phyloP scores from a whole-genome alignment of 2,329 filamentous ascomycete species.

The Stachybotrys chartarum region DNA sequence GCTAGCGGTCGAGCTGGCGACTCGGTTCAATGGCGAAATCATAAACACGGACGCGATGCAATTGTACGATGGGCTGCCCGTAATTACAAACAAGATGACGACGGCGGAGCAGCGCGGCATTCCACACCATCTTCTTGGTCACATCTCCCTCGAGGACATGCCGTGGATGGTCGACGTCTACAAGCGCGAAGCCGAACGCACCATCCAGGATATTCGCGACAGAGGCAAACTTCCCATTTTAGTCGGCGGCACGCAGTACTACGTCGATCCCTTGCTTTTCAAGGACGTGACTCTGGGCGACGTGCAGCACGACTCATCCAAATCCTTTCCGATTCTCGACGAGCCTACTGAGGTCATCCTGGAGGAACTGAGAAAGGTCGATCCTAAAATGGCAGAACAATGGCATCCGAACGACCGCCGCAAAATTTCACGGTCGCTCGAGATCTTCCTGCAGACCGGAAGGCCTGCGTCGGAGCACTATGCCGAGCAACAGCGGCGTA shows the following conservation, averaged over 20 bases:
- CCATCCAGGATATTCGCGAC: conserved; percentile 70
- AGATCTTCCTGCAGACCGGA: conserved; percentile 83
- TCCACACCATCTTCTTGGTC: conserved; percentile 81
- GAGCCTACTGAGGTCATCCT: conserved; percentile 66
- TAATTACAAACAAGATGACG: conserved; percentile 93
- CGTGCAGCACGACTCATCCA: conserved; percentile 24
- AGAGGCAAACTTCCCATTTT: conserved; percentile 80
- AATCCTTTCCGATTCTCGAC: conserved; percentile 62
- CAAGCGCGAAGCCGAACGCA: conserved; percentile 56
- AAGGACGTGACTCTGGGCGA: conserved; percentile 48
- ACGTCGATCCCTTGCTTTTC: conserved; percentile 83
- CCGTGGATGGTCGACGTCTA: conserved; percentile 82
- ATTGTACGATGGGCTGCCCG: conserved; percentile 82
- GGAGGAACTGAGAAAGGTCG: conserved; percentile 66
- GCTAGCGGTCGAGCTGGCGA: conserved; percentile 85
- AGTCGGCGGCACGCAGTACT: conserved; percentile 94
- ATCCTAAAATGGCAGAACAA: conserved; percentile 79
- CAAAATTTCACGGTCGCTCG: conserved; percentile 82
- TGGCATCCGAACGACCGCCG: conserved; percentile 94
- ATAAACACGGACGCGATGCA: conserved; percentile 99
- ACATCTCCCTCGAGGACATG: conserved; percentile 65
- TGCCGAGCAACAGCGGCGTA: conserved; percentile 57
- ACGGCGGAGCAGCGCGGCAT: conserved; percentile 67
- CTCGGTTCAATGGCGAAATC: conserved; percentile 79
- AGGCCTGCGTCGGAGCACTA: conserved; percentile 81